phyloP scores from a whole-genome alignment of 2,329 filamentous ascomycete species.

The Fusarium phyllophilum region DNA sequence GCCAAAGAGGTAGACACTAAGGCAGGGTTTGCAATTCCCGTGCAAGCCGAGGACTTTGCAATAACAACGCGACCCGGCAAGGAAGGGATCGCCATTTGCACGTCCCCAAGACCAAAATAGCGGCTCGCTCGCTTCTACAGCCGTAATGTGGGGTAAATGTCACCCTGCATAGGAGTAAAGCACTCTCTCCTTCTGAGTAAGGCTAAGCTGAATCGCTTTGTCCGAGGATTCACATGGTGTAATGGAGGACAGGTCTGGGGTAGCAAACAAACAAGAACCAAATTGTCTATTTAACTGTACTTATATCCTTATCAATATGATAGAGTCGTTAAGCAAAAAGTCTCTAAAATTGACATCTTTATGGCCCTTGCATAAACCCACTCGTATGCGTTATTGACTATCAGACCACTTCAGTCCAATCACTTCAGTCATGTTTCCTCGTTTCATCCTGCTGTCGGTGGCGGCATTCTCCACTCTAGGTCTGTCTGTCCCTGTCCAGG shows the following conservation, averaged over 20 bases:
- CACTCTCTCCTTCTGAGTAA: not conserved
- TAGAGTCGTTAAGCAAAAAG: not conserved
- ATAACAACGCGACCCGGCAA: accelerated
- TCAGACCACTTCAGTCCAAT: not conserved
- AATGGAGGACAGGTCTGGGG: accelerated
- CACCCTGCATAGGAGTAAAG: not conserved
- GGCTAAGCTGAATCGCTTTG: not conserved
- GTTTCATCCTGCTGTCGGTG: not conserved
- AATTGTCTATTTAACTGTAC: not conserved
- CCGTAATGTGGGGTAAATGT: not conserved
- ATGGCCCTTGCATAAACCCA: not conserved
- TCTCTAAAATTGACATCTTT: not conserved
- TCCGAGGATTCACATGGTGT: not conserved
- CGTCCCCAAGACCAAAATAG: not conserved
- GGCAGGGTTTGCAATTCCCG: not conserved
- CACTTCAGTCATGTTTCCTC: not conserved
- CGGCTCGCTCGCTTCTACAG: not conserved
- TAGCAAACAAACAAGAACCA: not conserved
- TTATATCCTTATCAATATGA: not conserved
- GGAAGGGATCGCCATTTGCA: not conserved
- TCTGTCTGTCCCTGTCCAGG: not conserved
- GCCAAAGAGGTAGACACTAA: not conserved
- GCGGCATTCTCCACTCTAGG: not conserved
- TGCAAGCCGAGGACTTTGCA: not conserved
- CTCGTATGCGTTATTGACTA: accelerated